Percentiles rank a stretch among this genome's conserved stretches.
Evolutionary conservation across 495 filamentous ascomycete genomes (phyloP).

Genomic region (Hypoxylon perforatum): DNA sequence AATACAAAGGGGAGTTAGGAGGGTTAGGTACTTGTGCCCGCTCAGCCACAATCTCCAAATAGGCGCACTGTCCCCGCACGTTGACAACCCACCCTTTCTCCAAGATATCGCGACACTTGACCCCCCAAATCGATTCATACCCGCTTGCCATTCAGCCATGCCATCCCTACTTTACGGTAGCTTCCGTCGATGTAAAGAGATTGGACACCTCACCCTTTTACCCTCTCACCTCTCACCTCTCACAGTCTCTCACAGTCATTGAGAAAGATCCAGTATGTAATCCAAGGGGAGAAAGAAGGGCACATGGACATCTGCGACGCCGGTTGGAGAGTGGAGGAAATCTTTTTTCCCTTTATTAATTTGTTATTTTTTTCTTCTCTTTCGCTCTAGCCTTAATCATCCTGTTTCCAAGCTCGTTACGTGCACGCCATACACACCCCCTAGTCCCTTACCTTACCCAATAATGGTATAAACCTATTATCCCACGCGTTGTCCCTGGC

Average conservation of each 20-base stretch:
- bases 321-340: constrained; percentile 1
- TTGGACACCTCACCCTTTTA: constrained; percentile 17
- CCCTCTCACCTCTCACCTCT: background rate
- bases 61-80: constrained; percentile 19
- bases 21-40: too few species aligned
- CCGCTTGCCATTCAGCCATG: background rate
- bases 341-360: background rate
- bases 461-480: constrained; percentile 25
- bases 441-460: constrained; percentile 17
- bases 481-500: constrained; percentile 14
- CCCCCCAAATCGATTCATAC: constrained; percentile 18
- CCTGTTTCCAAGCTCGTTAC: background rate
- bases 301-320: background rate
- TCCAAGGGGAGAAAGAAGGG: background rate
- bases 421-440: constrained; percentile 8
- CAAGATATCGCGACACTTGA: constrained; percentile 10
- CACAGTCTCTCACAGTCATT: background rate
- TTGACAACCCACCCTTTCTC: constrained; percentile 14
- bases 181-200: constrained; percentile 6
- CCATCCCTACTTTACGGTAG: constrained; percentile 10
- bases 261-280: background rate
- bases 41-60: constrained; percentile 10
- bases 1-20: background rate
- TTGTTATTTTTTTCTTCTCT: background rate
- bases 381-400: background rate